Evolutionary conservation across 1,284 basidiomycete genomes (phyloP), one percentile per base, ranked within the genome.

Genomic region (Austroboletus novae-zelandiae): DNA sequence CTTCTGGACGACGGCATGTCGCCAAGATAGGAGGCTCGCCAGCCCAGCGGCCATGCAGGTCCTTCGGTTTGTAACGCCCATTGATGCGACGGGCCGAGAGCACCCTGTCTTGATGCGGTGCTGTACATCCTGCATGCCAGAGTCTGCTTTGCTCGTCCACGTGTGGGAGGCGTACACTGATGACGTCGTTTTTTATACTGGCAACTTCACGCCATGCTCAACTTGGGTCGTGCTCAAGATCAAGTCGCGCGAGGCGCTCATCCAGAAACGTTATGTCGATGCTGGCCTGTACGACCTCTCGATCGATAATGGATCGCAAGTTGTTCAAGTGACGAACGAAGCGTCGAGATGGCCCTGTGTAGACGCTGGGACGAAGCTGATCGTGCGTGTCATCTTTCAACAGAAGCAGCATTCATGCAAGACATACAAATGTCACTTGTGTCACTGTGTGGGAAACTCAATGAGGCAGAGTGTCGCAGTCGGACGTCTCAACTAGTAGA

Each of bases 1-100:
- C 76, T 77, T 60, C 65, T 72, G 40, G 84, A 81, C 3, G 84
- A 87, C 61, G 61, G 9, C 60, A 61, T 41, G 60, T 39, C 13
- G 50, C 52, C 9, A 61, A 42, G 27, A 49, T 61, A 6, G 42
- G 51, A 13, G 56, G 52, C 2, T 23, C 8, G 40, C 42, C 9
- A 61, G 62, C 29, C 60, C 62, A 4, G 61, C 60, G 0, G 58
- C 60, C 9, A 53, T 44, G 41, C 62, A 63, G 31, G 47, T 61
- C 0, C 48, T 59, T 29, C 52, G 48, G 3, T 61, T 59, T 31
- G 61, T 57, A 52, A 62, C 62, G 30, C 61, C 65, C 32, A 18
- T 61, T 27, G 62, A 61, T 31, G 60, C 62, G 4, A 63, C 62
- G 1, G 60, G 60, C 32, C 53, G 62, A 13, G 48, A 59, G 27